Evolutionary conservation across 2,329 filamentous ascomycete species (phyloP).

Genomic region (Verticillium nonalfalfae): DNA sequence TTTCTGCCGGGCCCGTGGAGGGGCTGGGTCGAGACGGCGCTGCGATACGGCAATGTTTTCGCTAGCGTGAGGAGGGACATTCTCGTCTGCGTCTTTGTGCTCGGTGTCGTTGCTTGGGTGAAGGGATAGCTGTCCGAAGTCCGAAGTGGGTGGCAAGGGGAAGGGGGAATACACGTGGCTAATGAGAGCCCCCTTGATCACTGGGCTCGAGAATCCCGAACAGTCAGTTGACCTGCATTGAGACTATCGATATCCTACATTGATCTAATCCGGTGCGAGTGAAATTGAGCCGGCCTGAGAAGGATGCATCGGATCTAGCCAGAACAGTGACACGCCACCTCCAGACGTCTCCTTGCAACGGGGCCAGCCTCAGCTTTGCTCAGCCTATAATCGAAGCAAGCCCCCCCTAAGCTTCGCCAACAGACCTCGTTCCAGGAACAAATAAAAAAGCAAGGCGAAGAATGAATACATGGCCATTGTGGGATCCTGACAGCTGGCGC

Average conservation of each 20-base stretch:
- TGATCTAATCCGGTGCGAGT: not conserved
- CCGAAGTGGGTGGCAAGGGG: not conserved
- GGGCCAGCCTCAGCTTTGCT: too few relatives aligned
- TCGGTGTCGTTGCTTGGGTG: constrained; percentile 52
- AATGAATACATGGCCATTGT: too few relatives aligned
- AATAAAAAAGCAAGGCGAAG: too few relatives aligned
- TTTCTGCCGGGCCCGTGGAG: constrained; percentile 61
- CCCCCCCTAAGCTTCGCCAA: too few relatives aligned
- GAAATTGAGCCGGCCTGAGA: not conserved
- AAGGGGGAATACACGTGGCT: not conserved
- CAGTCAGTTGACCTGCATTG: not conserved
- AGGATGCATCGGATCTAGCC: too few relatives aligned
- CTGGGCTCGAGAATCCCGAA: not conserved
- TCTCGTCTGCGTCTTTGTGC: constrained; percentile 70
- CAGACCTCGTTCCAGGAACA: too few relatives aligned
- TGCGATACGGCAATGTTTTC: constrained; percentile 66
- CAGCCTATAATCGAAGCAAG: too few relatives aligned
- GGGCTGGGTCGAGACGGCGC: constrained; percentile 52
- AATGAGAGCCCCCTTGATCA: not conserved
- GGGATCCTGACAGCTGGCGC: too few relatives aligned
- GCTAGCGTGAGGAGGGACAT: constrained; percentile 66
- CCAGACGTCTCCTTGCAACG: too few relatives aligned
- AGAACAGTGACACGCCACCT: too few relatives aligned
- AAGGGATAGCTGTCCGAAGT: constrained; percentile 14
- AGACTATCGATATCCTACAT: not conserved